Evolutionary conservation across 306 rosid genomes (phyloP), one percentile per base, ranked within the genome.

Genomic region (Ormosia semicastrata): DNA sequence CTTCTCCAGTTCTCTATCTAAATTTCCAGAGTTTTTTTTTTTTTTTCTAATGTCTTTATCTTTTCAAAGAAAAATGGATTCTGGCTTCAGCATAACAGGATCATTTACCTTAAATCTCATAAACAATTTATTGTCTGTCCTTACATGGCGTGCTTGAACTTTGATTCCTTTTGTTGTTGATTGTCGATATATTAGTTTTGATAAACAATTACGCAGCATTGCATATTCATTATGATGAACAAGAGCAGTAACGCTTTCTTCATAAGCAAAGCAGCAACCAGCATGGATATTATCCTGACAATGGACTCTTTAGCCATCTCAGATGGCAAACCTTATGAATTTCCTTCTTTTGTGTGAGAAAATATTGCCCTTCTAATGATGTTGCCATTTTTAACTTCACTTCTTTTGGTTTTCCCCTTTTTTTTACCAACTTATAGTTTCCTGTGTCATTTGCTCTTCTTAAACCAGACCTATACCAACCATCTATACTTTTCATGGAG

Each of bases 71-170:
- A 69, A 43, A 39, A 65, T 36, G 12, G 58, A 56, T 75, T 68
- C 30, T 18, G 32, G 57, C 44, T 66, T 66, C 40, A 33, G 63
- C 46, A 41, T 36, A 62, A 59, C 41, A 56, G 4, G 46, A 46
- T 75, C 59, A 65, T 69, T 75, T 52, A 46, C 32, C 4, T 63
- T 15, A 57, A 68, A 67, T 17, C 54, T 81, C 66, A 32, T 40
- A 13, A 50, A 39, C 57, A 72, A 72, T 15, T 56, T 30, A 18
- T 15, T 8, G 17, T 0, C 40, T 64, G 15, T 59, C 60, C 53
- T 82, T 44, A 54, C 63, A 54, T 17, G 40, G 83, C 37, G 9
- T 50, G 62, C 72, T 13, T 40, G 75, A 82, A 64, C 34, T 81
- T 71, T 32, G 17, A 66, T 71, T 76, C 40, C 39, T 53, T 62